phyloP scores from a whole-genome alignment of 1,284 basidiomycete genomes.

The Papiliotrema terrestris region DNA sequence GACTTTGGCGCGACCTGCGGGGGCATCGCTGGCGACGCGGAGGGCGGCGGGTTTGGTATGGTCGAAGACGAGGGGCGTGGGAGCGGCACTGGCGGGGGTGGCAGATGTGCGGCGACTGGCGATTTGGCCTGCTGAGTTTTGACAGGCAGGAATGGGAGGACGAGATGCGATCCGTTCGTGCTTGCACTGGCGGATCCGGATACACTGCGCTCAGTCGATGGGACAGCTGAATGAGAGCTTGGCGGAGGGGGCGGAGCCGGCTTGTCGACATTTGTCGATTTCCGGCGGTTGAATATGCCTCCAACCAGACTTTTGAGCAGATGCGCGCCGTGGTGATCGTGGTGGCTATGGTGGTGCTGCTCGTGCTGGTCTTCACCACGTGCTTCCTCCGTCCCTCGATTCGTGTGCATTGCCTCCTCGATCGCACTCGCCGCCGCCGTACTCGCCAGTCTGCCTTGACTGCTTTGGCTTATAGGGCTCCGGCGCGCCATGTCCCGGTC shows the following conservation, averaged over 20 bases:
- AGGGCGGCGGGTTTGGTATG: not conserved
- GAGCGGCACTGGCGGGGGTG: not conserved
- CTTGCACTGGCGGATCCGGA: not conserved
- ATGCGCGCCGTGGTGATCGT: conserved; percentile 9
- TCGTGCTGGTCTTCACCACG: not conserved
- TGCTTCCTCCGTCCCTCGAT: not conserved
- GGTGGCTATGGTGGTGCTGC: not conserved
- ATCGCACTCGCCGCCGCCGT: not conserved
- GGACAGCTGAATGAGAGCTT: not conserved
- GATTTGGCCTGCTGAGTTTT: not conserved
- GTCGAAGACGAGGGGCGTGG: not conserved
- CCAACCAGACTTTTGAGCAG: conserved; percentile 30
- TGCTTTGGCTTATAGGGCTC: too few relatives aligned
- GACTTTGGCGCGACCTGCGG: not conserved
- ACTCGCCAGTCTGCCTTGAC: too few relatives aligned
- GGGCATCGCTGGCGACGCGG: too few relatives aligned
- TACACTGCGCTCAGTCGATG: not conserved
- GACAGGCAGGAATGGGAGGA: not conserved
- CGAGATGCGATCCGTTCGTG: not conserved
- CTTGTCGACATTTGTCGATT: not conserved
- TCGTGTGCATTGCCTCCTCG: not conserved
- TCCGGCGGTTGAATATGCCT: conserved; percentile 23
- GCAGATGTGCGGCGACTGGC: not conserved
- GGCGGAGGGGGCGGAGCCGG: not conserved
- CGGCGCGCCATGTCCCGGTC: too few relatives aligned